phyloP scores from a whole-genome alignment of 1,139 yeast species.

The Meyerozyma smithsonii region DNA sequence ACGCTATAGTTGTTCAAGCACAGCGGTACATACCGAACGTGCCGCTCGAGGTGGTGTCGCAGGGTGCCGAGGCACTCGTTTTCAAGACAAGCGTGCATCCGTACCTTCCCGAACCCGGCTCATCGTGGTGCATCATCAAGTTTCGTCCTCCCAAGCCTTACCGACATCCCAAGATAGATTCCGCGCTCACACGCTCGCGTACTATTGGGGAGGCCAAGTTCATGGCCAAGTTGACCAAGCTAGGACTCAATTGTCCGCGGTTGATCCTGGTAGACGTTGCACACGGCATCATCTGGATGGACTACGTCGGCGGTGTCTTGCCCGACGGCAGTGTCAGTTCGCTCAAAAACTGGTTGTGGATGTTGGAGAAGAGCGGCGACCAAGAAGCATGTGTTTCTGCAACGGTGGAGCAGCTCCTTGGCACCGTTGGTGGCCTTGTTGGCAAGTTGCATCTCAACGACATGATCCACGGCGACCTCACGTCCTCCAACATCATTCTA shows the following conservation, averaged over 20 bases:
- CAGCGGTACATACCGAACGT: conserved; percentile 40
- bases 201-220: conserved; percentile 84
- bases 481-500: conserved; percentile 81
- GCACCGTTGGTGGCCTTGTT: conserved; percentile 61
- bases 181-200: conserved; percentile 68
- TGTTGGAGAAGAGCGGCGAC: conserved; percentile 33
- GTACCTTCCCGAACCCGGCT: conserved; percentile 31
- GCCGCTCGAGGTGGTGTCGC: conserved; percentile 59
- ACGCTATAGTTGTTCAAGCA: conserved; percentile 35
- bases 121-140: conserved; percentile 56
- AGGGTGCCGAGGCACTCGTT: conserved; percentile 95
- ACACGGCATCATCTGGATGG: conserved; percentile 89
- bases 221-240: conserved; percentile 51
- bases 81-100: conserved; percentile 68
- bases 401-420: conserved; percentile 39
- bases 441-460: conserved; percentile 73
- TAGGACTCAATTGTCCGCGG: conserved; percentile 64
- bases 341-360: conserved; percentile 71
- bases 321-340: conserved; percentile 46
- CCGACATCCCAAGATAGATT: conserved; percentile 81
- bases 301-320: conserved; percentile 52
- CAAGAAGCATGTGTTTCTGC: conserved; percentile 23
- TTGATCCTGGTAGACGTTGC: conserved; percentile 69
- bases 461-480: conserved; percentile 90
- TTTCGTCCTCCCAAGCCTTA: conserved; percentile 87